Percentiles rank a stretch among this genome's conserved stretches.
Conservation (phyloP, 345 rosid genomes). For the Populus pruinosa region DNA sequence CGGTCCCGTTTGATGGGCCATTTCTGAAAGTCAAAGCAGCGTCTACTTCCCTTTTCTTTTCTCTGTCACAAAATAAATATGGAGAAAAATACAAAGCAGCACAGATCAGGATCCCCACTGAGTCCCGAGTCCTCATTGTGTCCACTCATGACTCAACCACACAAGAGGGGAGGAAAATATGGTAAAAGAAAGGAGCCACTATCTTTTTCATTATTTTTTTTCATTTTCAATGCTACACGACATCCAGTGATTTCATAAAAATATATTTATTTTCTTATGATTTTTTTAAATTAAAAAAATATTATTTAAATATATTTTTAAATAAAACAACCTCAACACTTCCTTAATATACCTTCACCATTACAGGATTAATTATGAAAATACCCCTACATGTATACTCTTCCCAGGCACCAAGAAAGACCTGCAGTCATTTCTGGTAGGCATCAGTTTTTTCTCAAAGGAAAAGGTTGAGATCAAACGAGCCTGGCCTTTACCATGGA, state of each 20-base stretch:
- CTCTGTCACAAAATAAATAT: neutral
- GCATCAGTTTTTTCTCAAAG: neutral
- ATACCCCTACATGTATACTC: neutral
- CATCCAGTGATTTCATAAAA: neutral
- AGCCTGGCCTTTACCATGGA: neutral
- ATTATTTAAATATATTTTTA: too few species aligned
- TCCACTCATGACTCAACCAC: neutral
- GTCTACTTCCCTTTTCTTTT: neutral
- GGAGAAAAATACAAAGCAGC: neutral
- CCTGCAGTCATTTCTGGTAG: neutral
- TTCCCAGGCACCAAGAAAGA: neutral
- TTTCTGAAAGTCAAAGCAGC: neutral
- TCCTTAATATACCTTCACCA: neutral
- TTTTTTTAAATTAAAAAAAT: too few species aligned
- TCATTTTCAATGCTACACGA: neutral
- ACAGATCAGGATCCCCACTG: neutral
- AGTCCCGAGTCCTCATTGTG: neutral
- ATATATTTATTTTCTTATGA: too few species aligned
- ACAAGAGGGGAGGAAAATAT: neutral
- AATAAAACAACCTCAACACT: too few species aligned
- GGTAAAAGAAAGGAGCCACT: neutral
- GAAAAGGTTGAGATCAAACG: neutral
- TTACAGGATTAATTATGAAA: neutral
- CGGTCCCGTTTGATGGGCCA: neutral
- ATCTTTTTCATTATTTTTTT: neutral